phyloP scores from a whole-genome alignment of 805 yeast genomes.

The Clavispora asparagi region DNA sequence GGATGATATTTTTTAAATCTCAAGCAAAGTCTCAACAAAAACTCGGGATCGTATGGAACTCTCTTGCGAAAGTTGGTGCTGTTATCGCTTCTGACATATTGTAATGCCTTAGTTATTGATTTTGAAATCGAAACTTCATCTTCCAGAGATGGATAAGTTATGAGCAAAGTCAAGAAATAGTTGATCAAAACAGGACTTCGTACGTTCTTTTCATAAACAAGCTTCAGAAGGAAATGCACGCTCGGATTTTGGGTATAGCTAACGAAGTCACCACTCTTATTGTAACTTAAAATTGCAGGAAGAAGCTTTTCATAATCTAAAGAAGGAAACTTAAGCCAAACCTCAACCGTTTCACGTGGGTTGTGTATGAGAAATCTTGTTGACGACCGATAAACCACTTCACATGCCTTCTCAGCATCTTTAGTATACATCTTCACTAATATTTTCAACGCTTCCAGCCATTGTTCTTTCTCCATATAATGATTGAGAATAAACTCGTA shows the following conservation, averaged over 20 bases:
- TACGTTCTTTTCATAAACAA: conserved; percentile 36
- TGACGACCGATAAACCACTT: conserved; percentile 59
- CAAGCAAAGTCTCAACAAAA: conserved; percentile 68
- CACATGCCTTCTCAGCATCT: conserved; percentile 19
- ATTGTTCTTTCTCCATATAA: conserved; percentile 63
- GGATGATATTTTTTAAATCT: conserved; percentile 53
- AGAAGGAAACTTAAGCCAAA: conserved; percentile 61
- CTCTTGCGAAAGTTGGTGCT: conserved; percentile 12
- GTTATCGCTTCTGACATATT: conserved; percentile 14
- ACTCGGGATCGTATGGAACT: conserved; percentile 57
- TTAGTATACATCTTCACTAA: conserved; percentile 46
- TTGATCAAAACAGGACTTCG: conserved; percentile 54
- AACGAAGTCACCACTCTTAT: conserved; percentile 39
- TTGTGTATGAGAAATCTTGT: conserved; percentile 61
- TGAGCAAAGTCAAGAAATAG: conserved; percentile 61
- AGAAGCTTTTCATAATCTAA: conserved; percentile 61
- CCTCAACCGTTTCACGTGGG: conserved; percentile 65
- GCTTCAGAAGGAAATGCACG: conserved; percentile 54
- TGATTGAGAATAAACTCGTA: conserved; percentile 62
- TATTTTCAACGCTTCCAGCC: conserved; percentile 66
- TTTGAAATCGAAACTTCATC: conserved; percentile 33
- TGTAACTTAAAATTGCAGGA: conserved; percentile 72
- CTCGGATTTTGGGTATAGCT: conserved; percentile 54
- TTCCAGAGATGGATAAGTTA: conserved; percentile 37
- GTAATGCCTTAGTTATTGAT: conserved; percentile 30